Evolutionary conservation across 345 rosid genomes (phyloP).

Genomic region (Sonneratia caseolaris): DNA sequence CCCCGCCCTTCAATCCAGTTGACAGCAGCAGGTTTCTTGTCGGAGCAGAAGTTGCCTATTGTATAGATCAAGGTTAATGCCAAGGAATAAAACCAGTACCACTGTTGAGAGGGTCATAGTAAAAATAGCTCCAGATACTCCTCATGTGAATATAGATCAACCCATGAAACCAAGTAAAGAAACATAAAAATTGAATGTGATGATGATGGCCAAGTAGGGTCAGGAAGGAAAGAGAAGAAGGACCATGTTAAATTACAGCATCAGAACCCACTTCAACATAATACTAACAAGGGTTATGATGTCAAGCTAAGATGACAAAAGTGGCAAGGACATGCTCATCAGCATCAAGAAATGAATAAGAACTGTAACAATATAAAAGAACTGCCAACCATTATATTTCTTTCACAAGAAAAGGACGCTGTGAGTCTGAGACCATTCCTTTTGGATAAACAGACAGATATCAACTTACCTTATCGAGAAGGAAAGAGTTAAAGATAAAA

Average conservation of each 20-base stretch:
- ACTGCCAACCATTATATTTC: background rate
- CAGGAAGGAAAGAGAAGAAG: background rate
- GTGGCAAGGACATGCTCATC: background rate
- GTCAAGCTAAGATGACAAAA: background rate
- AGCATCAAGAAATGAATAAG: background rate
- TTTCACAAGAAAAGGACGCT: background rate
- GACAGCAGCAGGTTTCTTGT: slow-evolving; percentile 88
- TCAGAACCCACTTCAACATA: background rate
- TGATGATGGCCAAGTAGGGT: background rate
- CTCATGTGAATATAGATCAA: background rate
- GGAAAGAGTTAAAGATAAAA: background rate
- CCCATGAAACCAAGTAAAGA: background rate
- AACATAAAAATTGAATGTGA: background rate
- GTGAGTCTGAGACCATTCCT: background rate
- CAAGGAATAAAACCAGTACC: background rate
- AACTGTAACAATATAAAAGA: background rate
- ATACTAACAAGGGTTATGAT: background rate
- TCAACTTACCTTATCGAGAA: background rate
- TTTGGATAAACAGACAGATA: background rate
- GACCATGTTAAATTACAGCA: background rate
- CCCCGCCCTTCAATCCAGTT: slow-evolving; percentile 97
- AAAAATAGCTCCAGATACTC: background rate
- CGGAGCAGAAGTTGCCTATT: slow-evolving; percentile 76
- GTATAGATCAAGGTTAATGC: background rate
- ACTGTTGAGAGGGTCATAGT: background rate